Evolutionary conservation across 257 asterid species (phyloP).

Genomic region (Gentiana dahurica): DNA sequence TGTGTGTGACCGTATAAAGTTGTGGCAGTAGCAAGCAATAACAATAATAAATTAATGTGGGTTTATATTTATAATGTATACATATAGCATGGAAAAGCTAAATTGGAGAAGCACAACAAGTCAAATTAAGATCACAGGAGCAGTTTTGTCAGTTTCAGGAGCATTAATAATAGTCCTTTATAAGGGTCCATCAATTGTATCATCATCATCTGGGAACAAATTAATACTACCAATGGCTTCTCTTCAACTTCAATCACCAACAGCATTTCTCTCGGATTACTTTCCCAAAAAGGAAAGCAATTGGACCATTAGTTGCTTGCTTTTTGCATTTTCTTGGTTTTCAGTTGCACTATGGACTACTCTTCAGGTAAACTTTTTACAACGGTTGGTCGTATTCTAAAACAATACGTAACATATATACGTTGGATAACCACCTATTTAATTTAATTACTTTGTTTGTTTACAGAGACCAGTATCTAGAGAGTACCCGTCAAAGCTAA

Average conservation of each 20-base stretch:
- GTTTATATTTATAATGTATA: too few relatives aligned
- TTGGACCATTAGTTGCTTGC: slow-evolving; percentile 14
- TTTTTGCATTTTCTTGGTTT: not conserved
- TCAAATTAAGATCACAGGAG: slow-evolving; percentile 7
- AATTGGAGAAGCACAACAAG: slow-evolving; percentile 9
- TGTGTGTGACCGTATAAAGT: too few relatives aligned
- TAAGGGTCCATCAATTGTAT: slow-evolving; percentile 2
- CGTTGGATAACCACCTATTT: not conserved
- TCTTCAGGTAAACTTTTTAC: slow-evolving; percentile 1
- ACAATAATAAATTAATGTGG: too few relatives aligned
- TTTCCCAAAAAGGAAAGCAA: not conserved
- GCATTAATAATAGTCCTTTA: slow-evolving; percentile 7
- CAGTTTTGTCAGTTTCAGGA: slow-evolving; percentile 7
- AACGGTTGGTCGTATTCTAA: too few relatives aligned
- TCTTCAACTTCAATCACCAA: not conserved
- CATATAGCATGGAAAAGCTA: slow-evolving; percentile 14
- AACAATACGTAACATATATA: not conserved
- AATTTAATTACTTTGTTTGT: not conserved
- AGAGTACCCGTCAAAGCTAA: slow-evolving; percentile 14
- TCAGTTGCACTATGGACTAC: slow-evolving; percentile 5
- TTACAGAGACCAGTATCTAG: slow-evolving; percentile 12
- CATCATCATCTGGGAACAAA: not conserved
- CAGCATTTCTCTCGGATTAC: not conserved
- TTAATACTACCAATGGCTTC: too few relatives aligned
- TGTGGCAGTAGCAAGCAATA: too few relatives aligned